Evolutionary conservation across 2,329 filamentous ascomycete genomes (phyloP).

Genomic region (Xylariales sp.): DNA sequence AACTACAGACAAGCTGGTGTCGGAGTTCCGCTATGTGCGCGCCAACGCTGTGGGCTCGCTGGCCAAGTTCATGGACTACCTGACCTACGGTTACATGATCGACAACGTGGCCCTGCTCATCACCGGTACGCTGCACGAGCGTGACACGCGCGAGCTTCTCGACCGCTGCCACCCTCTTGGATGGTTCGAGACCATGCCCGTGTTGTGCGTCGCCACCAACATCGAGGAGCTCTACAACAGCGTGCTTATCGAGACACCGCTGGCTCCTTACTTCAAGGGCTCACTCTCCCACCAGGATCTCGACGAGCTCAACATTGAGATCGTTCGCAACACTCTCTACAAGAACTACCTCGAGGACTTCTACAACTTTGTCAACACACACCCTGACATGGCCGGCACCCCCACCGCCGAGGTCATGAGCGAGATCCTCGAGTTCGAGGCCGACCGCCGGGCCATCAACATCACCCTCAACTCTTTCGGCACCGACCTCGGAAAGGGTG

Average conservation of each 20-base stretch:
- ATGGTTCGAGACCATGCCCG: constrained; percentile 99
- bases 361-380: constrained; percentile 86
- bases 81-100: constrained; percentile 99
- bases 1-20: constrained; percentile 96
- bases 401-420: constrained; percentile 94
- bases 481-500: constrained; percentile 88
- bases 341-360: constrained; percentile 99
- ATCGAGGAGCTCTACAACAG: constrained; percentile 99
- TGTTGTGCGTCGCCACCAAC: constrained; percentile 95
- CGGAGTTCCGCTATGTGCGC: constrained; percentile 94
- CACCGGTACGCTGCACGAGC: constrained; percentile 94
- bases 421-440: constrained; percentile 94
- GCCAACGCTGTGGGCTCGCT: constrained; percentile 89
- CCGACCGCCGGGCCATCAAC: constrained; percentile 94
- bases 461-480: constrained; percentile 99
- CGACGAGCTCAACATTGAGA: constrained; percentile 98
- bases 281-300: constrained; percentile 93
- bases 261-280: constrained; percentile 96
- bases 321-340: constrained; percentile 96
- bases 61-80: constrained; percentile 93
- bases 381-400: constrained; percentile 80
- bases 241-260: constrained; percentile 91
- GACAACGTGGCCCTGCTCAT: constrained; percentile 98
- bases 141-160: constrained; percentile 90
- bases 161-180: constrained; percentile 95